Base-by-base conservation (phyloP, 108 stramenopile species). In the Pseudonitzschia pungens region DNA sequence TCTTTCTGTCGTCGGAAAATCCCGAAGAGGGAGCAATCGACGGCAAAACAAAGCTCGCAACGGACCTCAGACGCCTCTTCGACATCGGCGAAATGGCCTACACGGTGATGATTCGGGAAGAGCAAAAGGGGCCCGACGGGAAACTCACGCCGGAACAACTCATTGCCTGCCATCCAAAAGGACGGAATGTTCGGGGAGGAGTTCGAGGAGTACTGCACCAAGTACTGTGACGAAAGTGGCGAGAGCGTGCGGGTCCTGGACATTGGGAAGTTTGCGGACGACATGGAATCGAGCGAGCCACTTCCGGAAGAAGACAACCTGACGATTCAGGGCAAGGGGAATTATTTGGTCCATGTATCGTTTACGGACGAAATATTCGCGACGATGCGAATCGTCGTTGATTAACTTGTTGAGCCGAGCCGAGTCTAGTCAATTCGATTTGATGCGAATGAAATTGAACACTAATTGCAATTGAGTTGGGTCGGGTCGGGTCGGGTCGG, bases 261-360 rank as follows among this genome's bases (percentile, higher is more conserved):
- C 36, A 62, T 62, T 40, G 60, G 60, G n/a, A 62, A 62, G 40
- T 62, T 40, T 33, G 36, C 60, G 18, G 60, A 62, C 36, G 60
- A 62, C n/a, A n/a, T 62, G 16, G 32, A 33, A 40, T 40, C 60
- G 32, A 40, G 60, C 10, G 36, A 15, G 15, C 60, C 60, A 14
- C 36, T 62, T 20, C 60, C 60, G n/a, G 29, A 32, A 4, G 60
- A 62, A 5, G 4, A 40, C 32, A 62, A 62, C n/a, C 29, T 62
- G 36, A 62, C 60, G 32, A 62, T 62, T 0, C 0, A 31, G 36
- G 60, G 36, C 15, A 62, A 62, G 36, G 60, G 60, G 33, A 62
- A 62, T n/a, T 62, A 62, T 62, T 62, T 62, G 36, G 40, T 62
- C n/a, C n/a, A 62, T 40, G 10, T 62, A 14, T 62, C 60, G n/a